A percentile compares a stretch with the other conserved stretches of the same genome.
Conservation (phyloP, 2,329 filamentous ascomycete species). For the Volutella citrinella region DNA sequence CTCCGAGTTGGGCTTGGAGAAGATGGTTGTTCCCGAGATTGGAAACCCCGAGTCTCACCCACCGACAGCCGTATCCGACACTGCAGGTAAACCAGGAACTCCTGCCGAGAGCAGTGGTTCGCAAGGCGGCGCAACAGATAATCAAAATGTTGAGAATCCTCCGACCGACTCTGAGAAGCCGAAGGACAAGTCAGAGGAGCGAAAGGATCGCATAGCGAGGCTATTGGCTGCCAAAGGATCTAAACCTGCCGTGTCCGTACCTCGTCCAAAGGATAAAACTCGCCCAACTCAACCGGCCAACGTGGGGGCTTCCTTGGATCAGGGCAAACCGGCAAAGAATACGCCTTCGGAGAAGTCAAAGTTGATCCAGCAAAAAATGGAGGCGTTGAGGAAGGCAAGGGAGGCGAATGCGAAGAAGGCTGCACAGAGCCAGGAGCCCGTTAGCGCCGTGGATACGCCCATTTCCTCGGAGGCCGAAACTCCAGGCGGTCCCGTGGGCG, state of each 20-base stretch:
- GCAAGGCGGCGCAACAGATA: neutral
- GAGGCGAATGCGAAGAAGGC: conserved; percentile 38
- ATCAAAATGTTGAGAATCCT: neutral
- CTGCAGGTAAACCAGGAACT: neutral
- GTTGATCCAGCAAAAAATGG: conserved; percentile 73
- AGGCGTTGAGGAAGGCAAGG: conserved; percentile 63
- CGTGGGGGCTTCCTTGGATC: conserved; percentile 19
- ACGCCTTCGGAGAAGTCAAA: conserved; percentile 72
- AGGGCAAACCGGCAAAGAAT: no score
- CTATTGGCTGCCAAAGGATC: conserved; percentile 70
- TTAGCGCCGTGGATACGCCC: conserved; percentile 2
- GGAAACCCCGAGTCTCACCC: conserved; percentile 1
- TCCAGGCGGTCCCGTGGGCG: neutral
- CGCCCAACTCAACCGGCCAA: no score
- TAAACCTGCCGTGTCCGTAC: conserved; percentile 45
- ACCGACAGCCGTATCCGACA: neutral
- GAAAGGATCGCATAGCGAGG: conserved; percentile 74
- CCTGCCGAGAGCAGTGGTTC: neutral
- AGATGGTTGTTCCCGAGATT: conserved; percentile 17
- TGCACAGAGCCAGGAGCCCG: conserved; percentile 4
- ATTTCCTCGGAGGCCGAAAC: conserved; percentile 1
- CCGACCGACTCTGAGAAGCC: conserved; percentile 46
- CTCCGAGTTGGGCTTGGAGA: conserved; percentile 61
- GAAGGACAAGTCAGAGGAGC: conserved; percentile 52
- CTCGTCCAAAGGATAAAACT: no score